Conservation (phyloP, 2,329 filamentous ascomycete species). For the Colletotrichum limetticola region DNA sequence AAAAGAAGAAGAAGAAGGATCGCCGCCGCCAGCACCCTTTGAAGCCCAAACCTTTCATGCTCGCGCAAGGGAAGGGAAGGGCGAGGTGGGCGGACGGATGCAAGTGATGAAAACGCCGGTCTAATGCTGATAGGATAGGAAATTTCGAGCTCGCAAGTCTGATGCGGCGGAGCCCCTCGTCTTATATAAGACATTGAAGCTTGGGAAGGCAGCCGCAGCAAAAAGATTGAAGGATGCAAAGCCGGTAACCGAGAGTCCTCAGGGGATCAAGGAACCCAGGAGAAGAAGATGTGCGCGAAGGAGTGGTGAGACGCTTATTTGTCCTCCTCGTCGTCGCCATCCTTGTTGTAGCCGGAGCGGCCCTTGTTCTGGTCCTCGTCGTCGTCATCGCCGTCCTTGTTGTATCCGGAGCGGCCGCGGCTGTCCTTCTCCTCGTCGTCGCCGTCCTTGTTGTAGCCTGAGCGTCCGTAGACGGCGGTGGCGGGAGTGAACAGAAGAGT, state of each 20-base stretch:
- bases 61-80: not conserved
- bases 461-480: constrained; percentile 52
- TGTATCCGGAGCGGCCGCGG: constrained; percentile 55
- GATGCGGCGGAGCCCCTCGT: not conserved
- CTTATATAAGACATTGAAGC: not conserved
- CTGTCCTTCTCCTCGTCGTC: constrained; percentile 42
- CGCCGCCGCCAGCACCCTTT: constrained; percentile 25
- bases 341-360: constrained; percentile 60
- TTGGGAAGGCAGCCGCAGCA: not conserved
- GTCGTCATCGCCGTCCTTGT: constrained; percentile 48
- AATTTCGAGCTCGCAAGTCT: not conserved
- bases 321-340: constrained; percentile 50
- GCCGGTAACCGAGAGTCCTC: not conserved
- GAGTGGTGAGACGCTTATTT: constrained; percentile 38
- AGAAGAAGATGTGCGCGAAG: not conserved
- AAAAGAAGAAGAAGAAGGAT: not conserved
- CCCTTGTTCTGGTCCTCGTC: constrained; percentile 51
- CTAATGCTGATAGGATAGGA: constrained; percentile 19
- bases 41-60: not conserved
- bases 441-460: constrained; percentile 55
- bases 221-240: not conserved
- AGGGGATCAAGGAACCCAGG: not conserved
- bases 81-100: not conserved
- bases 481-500: constrained; percentile 44
- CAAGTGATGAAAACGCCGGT: constrained; percentile 18